phyloP scores from a whole-genome alignment of 352 stramenopile genomes.

The Globisporangium lucens region DNA sequence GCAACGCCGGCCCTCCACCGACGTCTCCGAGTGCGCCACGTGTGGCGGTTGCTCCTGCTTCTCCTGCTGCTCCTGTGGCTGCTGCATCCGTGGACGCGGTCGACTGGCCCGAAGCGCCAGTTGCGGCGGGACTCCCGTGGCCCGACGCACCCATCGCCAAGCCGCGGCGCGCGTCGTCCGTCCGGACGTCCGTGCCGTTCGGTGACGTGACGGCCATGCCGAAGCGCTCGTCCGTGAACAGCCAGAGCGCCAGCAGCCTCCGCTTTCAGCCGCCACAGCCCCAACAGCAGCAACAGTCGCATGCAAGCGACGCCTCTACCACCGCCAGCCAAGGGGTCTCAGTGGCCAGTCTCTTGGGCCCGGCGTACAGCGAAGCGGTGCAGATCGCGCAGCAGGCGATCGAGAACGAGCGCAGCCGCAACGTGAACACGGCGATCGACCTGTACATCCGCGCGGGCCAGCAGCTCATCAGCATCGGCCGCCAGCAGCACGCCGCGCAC shows the following conservation, averaged over 20 bases:
- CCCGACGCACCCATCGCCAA: slow-evolving; percentile 13
- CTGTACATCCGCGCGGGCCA: slow-evolving; percentile 69
- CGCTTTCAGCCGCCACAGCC: background rate
- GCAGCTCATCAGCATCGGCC: slow-evolving; percentile 63
- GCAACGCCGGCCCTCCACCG: background rate
- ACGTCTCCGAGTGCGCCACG: background rate
- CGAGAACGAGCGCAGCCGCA: slow-evolving; percentile 54
- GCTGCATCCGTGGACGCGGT: background rate
- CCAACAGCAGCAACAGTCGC: background rate
- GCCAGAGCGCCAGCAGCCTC: slow-evolving; percentile 7
- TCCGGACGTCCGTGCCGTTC: background rate
- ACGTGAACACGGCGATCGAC: slow-evolving; percentile 66
- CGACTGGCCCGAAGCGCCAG: slow-evolving; percentile 12
- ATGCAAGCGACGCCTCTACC: background rate
- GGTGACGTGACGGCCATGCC: slow-evolving; percentile 5
- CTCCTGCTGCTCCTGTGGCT: background rate
- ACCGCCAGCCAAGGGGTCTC: slow-evolving; percentile 19
- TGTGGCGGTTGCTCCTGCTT: background rate
- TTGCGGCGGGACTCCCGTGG: slow-evolving; percentile 10
- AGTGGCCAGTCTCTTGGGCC: slow-evolving; percentile 39
- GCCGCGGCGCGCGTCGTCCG: slow-evolving; percentile 9
- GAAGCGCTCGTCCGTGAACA: slow-evolving; percentile 2
- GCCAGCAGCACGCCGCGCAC: slow-evolving; percentile 48
- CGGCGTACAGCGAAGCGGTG: slow-evolving; percentile 62
- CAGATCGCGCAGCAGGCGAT: slow-evolving; percentile 65